A percentile compares a stretch with the other conserved stretches of the same genome.
These are phyloP conservation scores for Hypomontagnella monticulosa DNA, from an alignment of 495 filamentous ascomycete genomes.

Conservation along the genomic window DNA sequence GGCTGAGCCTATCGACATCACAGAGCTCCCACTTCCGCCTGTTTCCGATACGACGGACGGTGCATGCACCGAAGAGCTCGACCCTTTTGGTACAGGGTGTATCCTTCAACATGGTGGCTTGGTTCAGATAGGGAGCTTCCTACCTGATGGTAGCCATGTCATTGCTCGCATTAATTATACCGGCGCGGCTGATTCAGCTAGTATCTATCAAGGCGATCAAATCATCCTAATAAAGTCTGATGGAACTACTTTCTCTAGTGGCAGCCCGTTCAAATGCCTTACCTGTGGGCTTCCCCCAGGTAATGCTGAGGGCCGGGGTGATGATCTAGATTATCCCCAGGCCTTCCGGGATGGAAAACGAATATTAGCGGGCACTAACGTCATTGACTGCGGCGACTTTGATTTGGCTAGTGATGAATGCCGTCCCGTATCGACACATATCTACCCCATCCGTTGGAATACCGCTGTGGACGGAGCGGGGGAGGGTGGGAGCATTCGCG, in stretches of 20 bases:
- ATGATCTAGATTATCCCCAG: constrained; percentile 37
- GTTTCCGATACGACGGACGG: constrained; percentile 13
- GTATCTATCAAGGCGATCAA: constrained; percentile 27
- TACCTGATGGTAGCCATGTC: constrained; percentile 42
- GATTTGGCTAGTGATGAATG: constrained; percentile 24
- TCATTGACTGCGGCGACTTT: constrained; percentile 38
- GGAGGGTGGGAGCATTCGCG: constrained; percentile 32
- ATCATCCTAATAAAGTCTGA: too few species aligned
- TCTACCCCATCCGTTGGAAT: constrained; percentile 41
- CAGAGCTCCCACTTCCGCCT: constrained; percentile 33
- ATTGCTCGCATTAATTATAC: constrained; percentile 37
- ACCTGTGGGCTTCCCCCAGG: constrained; percentile 40
- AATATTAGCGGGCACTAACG: constrained; percentile 28
- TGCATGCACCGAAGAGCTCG: constrained; percentile 22
- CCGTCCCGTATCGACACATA: constrained; percentile 24
- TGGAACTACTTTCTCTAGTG: constrained; percentile 10
- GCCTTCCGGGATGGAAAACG: constrained; percentile 41
- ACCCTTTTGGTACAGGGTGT: constrained; percentile 34
- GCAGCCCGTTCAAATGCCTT: constrained; percentile 43
- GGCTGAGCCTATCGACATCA: constrained; percentile 29
- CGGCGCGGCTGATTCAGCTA: constrained; percentile 32
- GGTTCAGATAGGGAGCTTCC: constrained; percentile 38
- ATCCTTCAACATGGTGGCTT: constrained; percentile 19
- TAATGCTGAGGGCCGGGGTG: constrained; percentile 19
- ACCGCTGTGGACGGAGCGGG: constrained; percentile 26